Percentiles rank a stretch among this genome's conserved stretches.
Conservation (phyloP, 805 yeast species). For the Metschnikowia chrysomelidarum region DNA sequence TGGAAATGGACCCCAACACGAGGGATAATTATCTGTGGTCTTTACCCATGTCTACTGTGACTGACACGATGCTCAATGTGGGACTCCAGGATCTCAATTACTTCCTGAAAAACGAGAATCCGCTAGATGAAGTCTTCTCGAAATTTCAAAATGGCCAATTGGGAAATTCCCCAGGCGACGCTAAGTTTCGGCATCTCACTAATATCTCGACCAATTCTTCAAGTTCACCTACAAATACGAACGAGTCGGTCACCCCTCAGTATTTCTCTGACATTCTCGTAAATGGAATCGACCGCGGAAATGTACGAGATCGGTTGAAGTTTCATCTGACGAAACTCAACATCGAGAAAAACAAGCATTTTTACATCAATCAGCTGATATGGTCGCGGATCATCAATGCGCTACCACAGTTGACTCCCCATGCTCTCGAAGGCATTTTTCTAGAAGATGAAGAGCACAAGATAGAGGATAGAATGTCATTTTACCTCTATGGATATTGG, state of each 20-base stretch:
- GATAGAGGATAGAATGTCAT: slow-evolving; percentile 34
- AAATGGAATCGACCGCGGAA: slow-evolving; percentile 5
- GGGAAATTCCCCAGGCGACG: slow-evolving; percentile 6
- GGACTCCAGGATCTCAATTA: slow-evolving; percentile 39
- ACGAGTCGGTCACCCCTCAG: slow-evolving; percentile 21
- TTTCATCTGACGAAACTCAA: slow-evolving; percentile 26
- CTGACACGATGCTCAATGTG: slow-evolving; percentile 16
- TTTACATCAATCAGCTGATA: slow-evolving; percentile 37
- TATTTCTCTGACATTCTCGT: slow-evolving; percentile 14
- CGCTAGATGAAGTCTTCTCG: slow-evolving; percentile 35
- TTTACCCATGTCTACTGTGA: no score
- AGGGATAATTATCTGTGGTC: no score
- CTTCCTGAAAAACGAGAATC: slow-evolving; percentile 37
- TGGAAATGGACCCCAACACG: no score
- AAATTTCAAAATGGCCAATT: slow-evolving; percentile 12
- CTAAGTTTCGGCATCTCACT: neutral
- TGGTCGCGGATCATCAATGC: slow-evolving; percentile 34
- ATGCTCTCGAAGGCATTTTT: slow-evolving; percentile 27
- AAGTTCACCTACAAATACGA: slow-evolving; percentile 35
- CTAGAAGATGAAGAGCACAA: slow-evolving; percentile 22
- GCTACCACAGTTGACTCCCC: slow-evolving; percentile 27
- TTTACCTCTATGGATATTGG: slow-evolving; percentile 50
- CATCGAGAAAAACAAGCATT: slow-evolving; percentile 29
- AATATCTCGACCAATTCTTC: slow-evolving; percentile 24
- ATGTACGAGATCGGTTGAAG: slow-evolving; percentile 9